phyloP scores from a whole-genome alignment of 2,329 filamentous ascomycete species.

The Exutisphaerella laricina region DNA sequence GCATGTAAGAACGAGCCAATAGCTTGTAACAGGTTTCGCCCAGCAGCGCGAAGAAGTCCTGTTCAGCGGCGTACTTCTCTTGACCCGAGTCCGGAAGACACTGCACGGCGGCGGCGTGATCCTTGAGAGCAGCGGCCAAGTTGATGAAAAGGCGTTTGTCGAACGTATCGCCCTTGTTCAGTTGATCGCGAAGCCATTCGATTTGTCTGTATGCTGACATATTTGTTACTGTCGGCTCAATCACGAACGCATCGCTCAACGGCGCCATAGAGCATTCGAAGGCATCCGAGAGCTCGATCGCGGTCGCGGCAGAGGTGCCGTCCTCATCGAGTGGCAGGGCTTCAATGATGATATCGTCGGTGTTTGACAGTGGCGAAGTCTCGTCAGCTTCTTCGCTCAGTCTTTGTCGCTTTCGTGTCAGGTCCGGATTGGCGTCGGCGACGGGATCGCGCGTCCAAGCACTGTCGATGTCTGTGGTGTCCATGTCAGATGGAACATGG shows the following conservation, averaged over 20 bases:
- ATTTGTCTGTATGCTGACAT: conserved; percentile 11
- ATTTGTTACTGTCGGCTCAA: conserved; percentile 1
- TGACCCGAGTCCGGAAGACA: conserved; percentile 7
- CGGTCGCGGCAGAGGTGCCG: conserved; percentile 33
- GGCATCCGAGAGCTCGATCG: conserved; percentile 37
- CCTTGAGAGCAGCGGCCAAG: neutral
- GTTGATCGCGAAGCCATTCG: conserved; percentile 4
- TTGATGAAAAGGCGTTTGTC: conserved; percentile 1
- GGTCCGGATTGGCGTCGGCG: conserved; percentile 41
- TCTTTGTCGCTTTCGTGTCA: conserved; percentile 43
- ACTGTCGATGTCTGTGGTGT: conserved; percentile 16
- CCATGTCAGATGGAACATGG: conserved; percentile 17
- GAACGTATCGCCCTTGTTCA: neutral
- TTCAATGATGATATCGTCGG: conserved; percentile 24
- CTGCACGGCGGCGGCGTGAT: neutral
- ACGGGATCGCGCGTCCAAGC: conserved; percentile 38
- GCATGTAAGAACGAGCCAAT: neutral
- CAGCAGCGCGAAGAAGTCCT: conserved; percentile 19
- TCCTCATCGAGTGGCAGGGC: conserved; percentile 36
- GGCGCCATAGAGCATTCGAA: conserved; percentile 9
- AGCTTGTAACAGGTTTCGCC: conserved; percentile 1
- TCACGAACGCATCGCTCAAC: conserved; percentile 17
- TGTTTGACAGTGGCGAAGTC: conserved; percentile 23
- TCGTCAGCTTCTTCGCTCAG: conserved; percentile 35
- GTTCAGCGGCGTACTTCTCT: conserved; percentile 15